phyloP scores from a whole-genome alignment of 2,329 filamentous ascomycete species.

The Exophiala calicioides region DNA sequence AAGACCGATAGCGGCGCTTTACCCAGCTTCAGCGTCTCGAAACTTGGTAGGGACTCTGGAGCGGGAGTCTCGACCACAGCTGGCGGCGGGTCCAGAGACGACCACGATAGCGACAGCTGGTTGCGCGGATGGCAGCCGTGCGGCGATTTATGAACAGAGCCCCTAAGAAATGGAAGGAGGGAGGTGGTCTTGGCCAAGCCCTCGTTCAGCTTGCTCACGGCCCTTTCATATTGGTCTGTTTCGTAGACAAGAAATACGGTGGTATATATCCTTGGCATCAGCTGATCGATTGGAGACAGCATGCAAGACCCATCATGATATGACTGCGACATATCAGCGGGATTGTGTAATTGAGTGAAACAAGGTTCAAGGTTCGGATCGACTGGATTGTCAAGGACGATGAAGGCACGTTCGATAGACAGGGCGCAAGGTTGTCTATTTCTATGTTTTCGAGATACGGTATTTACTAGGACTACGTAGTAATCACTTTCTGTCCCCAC shows the following conservation, averaged over 20 bases:
- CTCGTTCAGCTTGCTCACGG: conserved; percentile 9
- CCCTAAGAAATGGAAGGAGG: conserved; percentile 13
- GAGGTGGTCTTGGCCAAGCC: conserved; percentile 4
- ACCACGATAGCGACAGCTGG: conserved; percentile 13
- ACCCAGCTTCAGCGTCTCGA: conserved; percentile 9
- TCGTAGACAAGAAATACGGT: conserved; percentile 12
- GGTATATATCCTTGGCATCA: conserved; percentile 14
- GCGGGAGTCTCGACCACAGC: conserved; percentile 5
- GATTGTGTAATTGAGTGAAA: conserved; percentile 5
- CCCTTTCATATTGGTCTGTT: conserved; percentile 16
- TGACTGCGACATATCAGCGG: conserved; percentile 9
- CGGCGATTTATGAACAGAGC: conserved; percentile 14
- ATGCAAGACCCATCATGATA: conserved; percentile 11
- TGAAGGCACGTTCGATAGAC: background rate
- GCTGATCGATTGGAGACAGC: conserved; percentile 13
- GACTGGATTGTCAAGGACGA: conserved; percentile 4
- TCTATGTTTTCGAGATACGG: conserved; percentile 6
- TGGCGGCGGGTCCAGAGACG: conserved; percentile 10
- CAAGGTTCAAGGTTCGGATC: background rate
- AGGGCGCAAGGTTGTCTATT: background rate
- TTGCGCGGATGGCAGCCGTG: conserved; percentile 5
- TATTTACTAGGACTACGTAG: no score
- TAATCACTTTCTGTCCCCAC: conserved; percentile 1
- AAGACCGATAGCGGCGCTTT: conserved; percentile 9
- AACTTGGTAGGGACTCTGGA: conserved; percentile 10